Evolutionary conservation across 306 rosid species (phyloP).

Genomic region (Begonia peltatifolia): DNA sequence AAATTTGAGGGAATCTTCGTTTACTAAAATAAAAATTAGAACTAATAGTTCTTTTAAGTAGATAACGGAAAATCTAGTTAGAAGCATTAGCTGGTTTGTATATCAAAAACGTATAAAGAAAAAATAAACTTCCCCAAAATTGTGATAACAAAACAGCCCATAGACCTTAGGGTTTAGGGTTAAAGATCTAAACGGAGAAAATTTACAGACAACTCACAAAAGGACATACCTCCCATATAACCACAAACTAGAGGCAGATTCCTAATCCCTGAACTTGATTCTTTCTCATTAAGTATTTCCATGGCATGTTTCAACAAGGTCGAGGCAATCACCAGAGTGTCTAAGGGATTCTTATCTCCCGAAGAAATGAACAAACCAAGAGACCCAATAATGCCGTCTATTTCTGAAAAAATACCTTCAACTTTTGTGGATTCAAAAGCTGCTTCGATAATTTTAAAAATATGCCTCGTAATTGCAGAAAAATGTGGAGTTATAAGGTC

Average conservation of each 20-base stretch:
- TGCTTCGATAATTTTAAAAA: slow-evolving; percentile 44
- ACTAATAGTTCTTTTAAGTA: no score
- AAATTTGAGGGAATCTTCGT: no score
- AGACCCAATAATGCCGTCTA: slow-evolving; percentile 35
- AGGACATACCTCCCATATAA: slow-evolving; percentile 51
- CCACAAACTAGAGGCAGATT: slow-evolving; percentile 56
- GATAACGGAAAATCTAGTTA: no score
- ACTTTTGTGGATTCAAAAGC: slow-evolving; percentile 38
- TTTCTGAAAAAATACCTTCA: slow-evolving; percentile 26
- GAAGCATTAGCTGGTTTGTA: no score
- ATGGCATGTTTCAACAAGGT: slow-evolving; percentile 39
- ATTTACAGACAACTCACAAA: no score
- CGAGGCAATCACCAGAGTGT: slow-evolving; percentile 47
- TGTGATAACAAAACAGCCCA: no score
- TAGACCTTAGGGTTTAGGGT: no score
- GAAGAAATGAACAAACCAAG: slow-evolving; percentile 50
- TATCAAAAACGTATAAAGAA: no score
- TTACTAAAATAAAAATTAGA: no score
- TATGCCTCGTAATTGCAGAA: slow-evolving; percentile 44
- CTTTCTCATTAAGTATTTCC: slow-evolving; percentile 34
- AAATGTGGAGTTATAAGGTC: slow-evolving; percentile 36
- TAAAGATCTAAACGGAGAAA: no score
- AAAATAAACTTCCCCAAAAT: no score
- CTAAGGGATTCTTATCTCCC: slow-evolving; percentile 60
- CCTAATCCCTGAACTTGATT: slow-evolving; percentile 36